These are phyloP conservation scores for Populus hybrid DNA, from an alignment of 441 rosid genomes.

Conservation along the genomic window DNA sequence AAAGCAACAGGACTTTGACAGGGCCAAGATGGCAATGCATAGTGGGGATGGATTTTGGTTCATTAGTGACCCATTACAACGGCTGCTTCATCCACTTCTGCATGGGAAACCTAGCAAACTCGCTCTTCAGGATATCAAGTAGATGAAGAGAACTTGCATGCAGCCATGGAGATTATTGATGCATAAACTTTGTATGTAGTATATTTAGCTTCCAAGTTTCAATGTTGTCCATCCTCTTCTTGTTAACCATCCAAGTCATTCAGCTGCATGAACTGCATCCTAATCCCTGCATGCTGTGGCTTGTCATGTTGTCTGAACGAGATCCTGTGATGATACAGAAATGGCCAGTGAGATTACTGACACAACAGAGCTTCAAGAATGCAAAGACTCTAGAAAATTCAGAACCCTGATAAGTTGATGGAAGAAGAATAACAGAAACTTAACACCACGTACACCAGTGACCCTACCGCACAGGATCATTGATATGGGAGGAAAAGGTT, in stretches of 20 bases:
- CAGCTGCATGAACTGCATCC: constrained; percentile 9
- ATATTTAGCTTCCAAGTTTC: constrained; percentile 17
- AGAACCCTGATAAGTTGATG: neutral
- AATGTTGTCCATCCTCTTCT: neutral
- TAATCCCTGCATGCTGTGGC: constrained; percentile 9
- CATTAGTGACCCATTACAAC: constrained; percentile 37
- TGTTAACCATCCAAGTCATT: constrained; percentile 4
- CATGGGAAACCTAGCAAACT: constrained; percentile 32
- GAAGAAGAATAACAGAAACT: neutral
- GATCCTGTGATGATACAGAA: neutral
- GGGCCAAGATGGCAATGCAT: constrained; percentile 41
- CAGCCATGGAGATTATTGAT: constrained; percentile 16
- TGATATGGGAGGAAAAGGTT: neutral
- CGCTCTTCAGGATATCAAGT: constrained; percentile 25
- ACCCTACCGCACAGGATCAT: neutral
- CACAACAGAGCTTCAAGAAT: neutral
- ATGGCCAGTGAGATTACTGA: neutral
- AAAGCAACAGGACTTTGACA: constrained; percentile 35
- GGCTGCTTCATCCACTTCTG: constrained; percentile 45
- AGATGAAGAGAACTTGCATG: constrained; percentile 17
- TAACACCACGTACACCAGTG: neutral
- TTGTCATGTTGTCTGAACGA: neutral
- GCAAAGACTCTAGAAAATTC: neutral
- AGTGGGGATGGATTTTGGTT: constrained; percentile 40
- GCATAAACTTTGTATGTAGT: neutral